Percentiles rank a stretch among this genome's conserved stretches.
phyloP scores from a whole-genome alignment of 768 basidiomycete genomes.

The Chlorophyllum brunneum region DNA sequence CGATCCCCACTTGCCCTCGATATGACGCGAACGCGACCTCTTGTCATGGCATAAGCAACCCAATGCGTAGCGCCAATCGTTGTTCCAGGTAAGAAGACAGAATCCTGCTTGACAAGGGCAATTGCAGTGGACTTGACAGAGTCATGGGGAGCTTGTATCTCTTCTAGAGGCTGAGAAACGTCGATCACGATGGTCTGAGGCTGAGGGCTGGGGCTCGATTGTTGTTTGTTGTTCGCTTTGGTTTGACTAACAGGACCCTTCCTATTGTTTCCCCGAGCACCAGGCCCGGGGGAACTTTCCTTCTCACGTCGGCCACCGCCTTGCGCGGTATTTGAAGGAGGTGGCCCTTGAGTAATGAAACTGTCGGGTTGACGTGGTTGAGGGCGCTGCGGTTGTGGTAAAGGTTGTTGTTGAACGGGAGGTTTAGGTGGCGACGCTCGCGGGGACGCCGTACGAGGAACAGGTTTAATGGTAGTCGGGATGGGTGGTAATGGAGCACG shows the following conservation, averaged over 20 bases:
- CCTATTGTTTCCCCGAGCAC: conserved; percentile 27
- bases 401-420: conserved; percentile 38
- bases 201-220: conserved; percentile 61
- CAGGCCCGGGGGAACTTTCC: conserved; percentile 65
- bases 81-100: conserved; percentile 78
- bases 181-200: conserved; percentile 72
- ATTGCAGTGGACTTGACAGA: conserved; percentile 87
- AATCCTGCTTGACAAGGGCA: conserved; percentile 81
- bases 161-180: conserved; percentile 66
- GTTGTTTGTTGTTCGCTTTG: conserved; percentile 43
- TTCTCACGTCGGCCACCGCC: conserved; percentile 49
- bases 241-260: conserved; percentile 34
- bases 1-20: conserved; percentile 86
- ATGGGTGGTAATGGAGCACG: conserved; percentile 60
- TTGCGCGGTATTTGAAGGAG: conserved; percentile 1
- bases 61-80: conserved; percentile 90
- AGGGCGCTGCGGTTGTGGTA: conserved; percentile 32
- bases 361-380: conserved; percentile 19
- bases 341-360: conserved; percentile 11
- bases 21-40: conserved; percentile 84
- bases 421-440: conserved; percentile 64
- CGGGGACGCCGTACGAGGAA: conserved; percentile 49
- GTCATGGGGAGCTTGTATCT: conserved; percentile 73
- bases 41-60: conserved; percentile 92
- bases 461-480: conserved; percentile 36